A percentile compares a stretch with the other conserved stretches of the same genome.
phyloP scores from a whole-genome alignment of 371 early-diverging fungal genomes.

The Apophysomyces ossiformis region DNA sequence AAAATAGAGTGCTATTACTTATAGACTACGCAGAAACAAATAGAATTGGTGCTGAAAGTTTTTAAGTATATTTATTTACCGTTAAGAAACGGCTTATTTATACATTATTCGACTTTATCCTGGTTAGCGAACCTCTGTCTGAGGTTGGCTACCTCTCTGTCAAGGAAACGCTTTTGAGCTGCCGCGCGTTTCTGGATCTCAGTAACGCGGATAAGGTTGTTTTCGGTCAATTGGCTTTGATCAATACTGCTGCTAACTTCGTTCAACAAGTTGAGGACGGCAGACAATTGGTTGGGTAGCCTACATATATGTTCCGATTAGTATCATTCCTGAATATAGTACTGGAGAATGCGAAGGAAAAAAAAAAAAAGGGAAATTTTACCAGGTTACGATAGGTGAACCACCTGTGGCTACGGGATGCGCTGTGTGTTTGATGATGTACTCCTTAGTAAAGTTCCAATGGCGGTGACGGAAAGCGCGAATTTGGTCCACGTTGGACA shows the following conservation, averaged over 20 bases:
- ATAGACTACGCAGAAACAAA: no score
- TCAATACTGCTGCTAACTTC: slow-evolving; percentile 52
- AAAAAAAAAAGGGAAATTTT: slow-evolving; percentile 12
- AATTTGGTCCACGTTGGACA: slow-evolving; percentile 83
- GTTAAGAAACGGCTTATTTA: no score
- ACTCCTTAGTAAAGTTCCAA: slow-evolving; percentile 89
- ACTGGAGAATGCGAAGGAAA: background rate
- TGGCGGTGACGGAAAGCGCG: slow-evolving; percentile 87
- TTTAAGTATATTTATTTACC: no score
- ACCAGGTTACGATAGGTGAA: slow-evolving; percentile 63
- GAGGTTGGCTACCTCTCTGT: slow-evolving; percentile 63
- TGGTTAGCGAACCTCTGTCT: slow-evolving; percentile 33
- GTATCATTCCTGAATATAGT: background rate
- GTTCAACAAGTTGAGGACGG: slow-evolving; percentile 64
- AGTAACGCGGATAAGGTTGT: slow-evolving; percentile 56
- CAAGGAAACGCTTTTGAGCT: slow-evolving; percentile 63
- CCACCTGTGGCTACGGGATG: slow-evolving; percentile 78
- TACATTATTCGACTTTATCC: slow-evolving; percentile 11
- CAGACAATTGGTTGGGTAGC: slow-evolving; percentile 78
- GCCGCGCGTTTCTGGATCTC: slow-evolving; percentile 62
- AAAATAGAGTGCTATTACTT: no score
- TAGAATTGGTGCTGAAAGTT: no score
- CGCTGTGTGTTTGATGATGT: slow-evolving; percentile 77
- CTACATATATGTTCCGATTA: slow-evolving; percentile 27
- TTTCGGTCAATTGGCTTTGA: slow-evolving; percentile 48